phyloP scores from a whole-genome alignment of 495 filamentous ascomycete species.

The Hypoxylon cercidicola region DNA sequence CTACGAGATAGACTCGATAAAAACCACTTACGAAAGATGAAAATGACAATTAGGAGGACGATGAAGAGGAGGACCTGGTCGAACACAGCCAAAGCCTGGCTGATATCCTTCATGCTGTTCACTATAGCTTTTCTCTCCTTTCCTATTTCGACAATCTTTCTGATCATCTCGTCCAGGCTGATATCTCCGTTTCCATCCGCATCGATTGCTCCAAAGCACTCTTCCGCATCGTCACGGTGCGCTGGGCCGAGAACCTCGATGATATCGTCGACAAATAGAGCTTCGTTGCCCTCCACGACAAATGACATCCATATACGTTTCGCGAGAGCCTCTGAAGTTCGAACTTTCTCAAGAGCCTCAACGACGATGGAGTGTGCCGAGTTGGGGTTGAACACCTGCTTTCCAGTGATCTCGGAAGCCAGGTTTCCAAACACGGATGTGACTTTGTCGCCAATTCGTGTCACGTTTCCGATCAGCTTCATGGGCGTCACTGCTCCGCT shows the following conservation, averaged over 20 bases:
- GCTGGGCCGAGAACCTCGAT: slow-evolving; percentile 83
- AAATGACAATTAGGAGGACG: slow-evolving; percentile 79
- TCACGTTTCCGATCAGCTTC: slow-evolving; percentile 79
- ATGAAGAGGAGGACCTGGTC: slow-evolving; percentile 84
- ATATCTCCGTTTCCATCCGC: slow-evolving; percentile 93
- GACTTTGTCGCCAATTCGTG: slow-evolving; percentile 87
- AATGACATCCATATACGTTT: slow-evolving; percentile 98
- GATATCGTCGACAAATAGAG: slow-evolving; percentile 83
- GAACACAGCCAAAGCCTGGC: slow-evolving; percentile 90
- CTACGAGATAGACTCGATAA: background rate
- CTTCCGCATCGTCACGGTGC: slow-evolving; percentile 77
- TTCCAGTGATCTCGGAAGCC: slow-evolving; percentile 92
- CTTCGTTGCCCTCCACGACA: slow-evolving; percentile 86
- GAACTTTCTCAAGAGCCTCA: slow-evolving; percentile 84
- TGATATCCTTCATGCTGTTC: slow-evolving; percentile 95
- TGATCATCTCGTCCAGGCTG: slow-evolving; percentile 92
- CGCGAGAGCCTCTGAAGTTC: slow-evolving; percentile 86
- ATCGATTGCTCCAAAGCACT: slow-evolving; percentile 83
- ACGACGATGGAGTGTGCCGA: slow-evolving; percentile 88
- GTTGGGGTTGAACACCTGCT: slow-evolving; percentile 90
- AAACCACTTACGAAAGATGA: slow-evolving; percentile 77
- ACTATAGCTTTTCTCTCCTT: slow-evolving; percentile 86
- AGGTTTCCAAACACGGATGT: slow-evolving; percentile 93
- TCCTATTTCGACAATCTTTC: slow-evolving; percentile 83
- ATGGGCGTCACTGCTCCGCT: slow-evolving; percentile 77